Conservation (phyloP, 2,329 filamentous ascomycete genomes). For the Lojkania enalia region DNA sequence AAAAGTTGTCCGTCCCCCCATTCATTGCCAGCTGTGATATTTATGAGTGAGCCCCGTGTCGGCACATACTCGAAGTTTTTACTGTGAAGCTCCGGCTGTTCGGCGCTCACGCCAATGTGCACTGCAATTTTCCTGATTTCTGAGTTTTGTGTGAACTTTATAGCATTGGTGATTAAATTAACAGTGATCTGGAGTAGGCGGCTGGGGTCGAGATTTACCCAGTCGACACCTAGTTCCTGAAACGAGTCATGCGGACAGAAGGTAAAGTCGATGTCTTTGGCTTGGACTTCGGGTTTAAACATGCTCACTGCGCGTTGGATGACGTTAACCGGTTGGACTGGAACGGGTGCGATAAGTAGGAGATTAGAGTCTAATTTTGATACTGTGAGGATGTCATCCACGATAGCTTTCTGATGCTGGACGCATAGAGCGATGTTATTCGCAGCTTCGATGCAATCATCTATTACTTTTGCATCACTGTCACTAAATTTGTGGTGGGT, state of each 20-base stretch:
- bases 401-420: constrained; percentile 41
- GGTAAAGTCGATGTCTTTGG: constrained; percentile 32
- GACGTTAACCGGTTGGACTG: constrained; percentile 40
- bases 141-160: constrained; percentile 50
- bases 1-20: constrained; percentile 34
- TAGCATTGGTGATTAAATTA: constrained; percentile 51
- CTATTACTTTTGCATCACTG: constrained; percentile 18
- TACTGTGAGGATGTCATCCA: constrained; percentile 43
- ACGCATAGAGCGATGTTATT: constrained; percentile 34
- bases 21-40: constrained; percentile 26
- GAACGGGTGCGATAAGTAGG: constrained; percentile 37
- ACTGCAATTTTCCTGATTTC: constrained; percentile 43
- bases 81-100: constrained; percentile 36
- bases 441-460: constrained; percentile 35
- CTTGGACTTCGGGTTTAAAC: constrained; percentile 43
- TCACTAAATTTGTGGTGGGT: constrained; percentile 23
- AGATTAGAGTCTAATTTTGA: constrained; percentile 46
- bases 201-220: constrained; percentile 48
- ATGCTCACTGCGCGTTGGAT: constrained; percentile 42
- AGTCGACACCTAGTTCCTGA: constrained; percentile 39
- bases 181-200: constrained; percentile 49
- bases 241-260: constrained; percentile 42
- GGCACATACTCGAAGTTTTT: constrained; percentile 30
- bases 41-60: constrained; percentile 17
- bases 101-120: constrained; percentile 36